Base-by-base conservation (phyloP, 176 grass and related monocot genomes). In the Carex parvula region DNA sequence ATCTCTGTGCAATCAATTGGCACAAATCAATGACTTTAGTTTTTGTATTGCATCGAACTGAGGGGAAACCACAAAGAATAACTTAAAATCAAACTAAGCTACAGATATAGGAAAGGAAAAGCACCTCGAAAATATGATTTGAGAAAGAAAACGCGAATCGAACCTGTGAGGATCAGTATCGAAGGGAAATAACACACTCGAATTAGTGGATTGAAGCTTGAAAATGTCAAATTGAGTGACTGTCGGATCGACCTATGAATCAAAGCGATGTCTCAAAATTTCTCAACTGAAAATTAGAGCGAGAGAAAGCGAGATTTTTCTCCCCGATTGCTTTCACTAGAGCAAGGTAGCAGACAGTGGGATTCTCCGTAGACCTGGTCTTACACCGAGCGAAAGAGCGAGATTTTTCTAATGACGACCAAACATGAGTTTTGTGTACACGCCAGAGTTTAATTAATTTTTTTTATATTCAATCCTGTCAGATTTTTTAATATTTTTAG, bases 91-190 rank as follows among this genome's bases (percentile, higher is more conserved):
- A 80, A 80, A 42, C 29, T 80, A 80, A 61, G 1, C 21, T 59
- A 10, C 54, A 32, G 41, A 61, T 42, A 70, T 42, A 20, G 17
- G 6, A 41, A 44, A n/a, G 33, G 67, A 70, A 70, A 70, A 80
- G 18, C 55, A 80, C 54, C 78, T 80, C 78, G 58, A 80, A 80
- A 59, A 37, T 8, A 80, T 30, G 78, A 80, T 80, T 80, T 59
- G 17, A 58, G 20, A 37, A 21, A 79, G 22, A 13, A 37, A 62
- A 80, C 17, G 4, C 33, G 16, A 62, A 80, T 60, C 78, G 10
- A 80, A 62, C 78, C 29, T 60, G 54, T 35, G 52, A 58, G 54
- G 76, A 41, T 58, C 14, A 11, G 24, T 41, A n/a, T 39, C 8
- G 9, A 30, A 59, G 26, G 78, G 15, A 61, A 80, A 39, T 1